Evolutionary conservation across 2,329 filamentous ascomycete genomes (phyloP), one percentile per base, ranked within the genome.

Genomic region (Lithohypha guttulata): DNA sequence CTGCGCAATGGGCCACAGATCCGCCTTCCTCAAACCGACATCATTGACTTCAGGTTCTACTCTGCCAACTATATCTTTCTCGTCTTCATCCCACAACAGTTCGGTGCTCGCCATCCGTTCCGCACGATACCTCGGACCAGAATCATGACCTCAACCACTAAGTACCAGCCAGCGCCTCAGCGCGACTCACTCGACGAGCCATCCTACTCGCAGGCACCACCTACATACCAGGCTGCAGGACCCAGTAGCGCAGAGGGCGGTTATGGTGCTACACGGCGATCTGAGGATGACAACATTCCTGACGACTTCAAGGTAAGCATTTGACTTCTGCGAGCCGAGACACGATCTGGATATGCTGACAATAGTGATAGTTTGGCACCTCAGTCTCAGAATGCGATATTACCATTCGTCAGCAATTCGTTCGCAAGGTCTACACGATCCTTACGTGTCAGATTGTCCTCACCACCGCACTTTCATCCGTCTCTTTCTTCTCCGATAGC

Each of bases 401-500:
- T 57, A 86, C 93, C 55, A 94, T 98, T 58, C 83, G 89, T 52
- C 93, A 95, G 77, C 84, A 91, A 63, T 98, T 95, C 62, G 73
- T 94, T 53, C 81, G 87, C 63, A 96, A 96, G 70, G 91, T 98
- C 58, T 98, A 98, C 66, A 81, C 86, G 43, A 98, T 98, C 62
- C 72, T 98, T 65, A 93, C 91, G n/a, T 78, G 85, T 36, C 91
- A 98, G 61, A 78, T 98, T 39, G 69, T 96, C 56, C 77, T 81
- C 42, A 98, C 91, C 6, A 81, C 80, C 25, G 71, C 74, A 46
- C 71, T 96, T 51, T 86, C 82, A 65, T 75, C 79, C 45, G 64
- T 95, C 52, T 91, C 82, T 51, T 96, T 96, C 72, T 83, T 84
- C 64, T 93, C 76, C 64, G 55, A 63, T 8, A 65, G 69, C 41